These are phyloP conservation scores for Tolypocladium ovalisporum DNA, from an alignment of 2,329 filamentous ascomycete species.

Conservation along the genomic window DNA sequence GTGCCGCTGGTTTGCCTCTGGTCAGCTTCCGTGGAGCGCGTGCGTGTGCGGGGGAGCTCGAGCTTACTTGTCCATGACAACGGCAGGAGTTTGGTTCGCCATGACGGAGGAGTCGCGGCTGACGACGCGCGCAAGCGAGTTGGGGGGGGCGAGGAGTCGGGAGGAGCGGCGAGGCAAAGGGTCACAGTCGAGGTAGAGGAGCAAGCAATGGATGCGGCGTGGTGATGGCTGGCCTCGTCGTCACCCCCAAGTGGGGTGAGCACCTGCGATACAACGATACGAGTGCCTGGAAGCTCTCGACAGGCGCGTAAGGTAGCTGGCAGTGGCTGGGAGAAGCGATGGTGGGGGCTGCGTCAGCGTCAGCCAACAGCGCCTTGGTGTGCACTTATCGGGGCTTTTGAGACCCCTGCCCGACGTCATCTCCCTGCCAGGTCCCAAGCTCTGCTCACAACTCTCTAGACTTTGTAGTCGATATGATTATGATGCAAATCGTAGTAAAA, in stretches of 20 bases:
- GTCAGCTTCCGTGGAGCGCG: conserved; percentile 19
- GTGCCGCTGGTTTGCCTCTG: conserved; percentile 64
- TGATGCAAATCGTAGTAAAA: no score
- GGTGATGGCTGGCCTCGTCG: conserved; percentile 4
- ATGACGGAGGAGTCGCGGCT: conserved; percentile 37
- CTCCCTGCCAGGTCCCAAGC: neutral
- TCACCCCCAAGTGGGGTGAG: conserved; percentile 3
- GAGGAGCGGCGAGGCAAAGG: neutral
- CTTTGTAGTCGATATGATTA: no score
- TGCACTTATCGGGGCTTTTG: neutral
- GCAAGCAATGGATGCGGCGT: neutral
- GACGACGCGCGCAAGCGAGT: conserved; percentile 8
- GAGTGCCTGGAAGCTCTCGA: neutral
- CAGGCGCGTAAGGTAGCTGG: neutral
- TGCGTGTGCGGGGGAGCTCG: conserved; percentile 16
- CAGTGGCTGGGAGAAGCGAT: neutral
- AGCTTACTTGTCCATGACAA: conserved; percentile 99
- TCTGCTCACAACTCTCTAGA: neutral
- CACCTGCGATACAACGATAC: neutral
- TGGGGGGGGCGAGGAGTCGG: neutral
- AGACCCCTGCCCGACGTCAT: neutral
- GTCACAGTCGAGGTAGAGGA: neutral
- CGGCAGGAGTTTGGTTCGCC: conserved; percentile 98
- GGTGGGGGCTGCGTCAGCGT: neutral
- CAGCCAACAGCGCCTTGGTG: neutral